Evolutionary conservation across 352 stramenopile genomes (phyloP), one percentile per base, ranked within the genome.

Genomic region (Phytophthora litchii): DNA sequence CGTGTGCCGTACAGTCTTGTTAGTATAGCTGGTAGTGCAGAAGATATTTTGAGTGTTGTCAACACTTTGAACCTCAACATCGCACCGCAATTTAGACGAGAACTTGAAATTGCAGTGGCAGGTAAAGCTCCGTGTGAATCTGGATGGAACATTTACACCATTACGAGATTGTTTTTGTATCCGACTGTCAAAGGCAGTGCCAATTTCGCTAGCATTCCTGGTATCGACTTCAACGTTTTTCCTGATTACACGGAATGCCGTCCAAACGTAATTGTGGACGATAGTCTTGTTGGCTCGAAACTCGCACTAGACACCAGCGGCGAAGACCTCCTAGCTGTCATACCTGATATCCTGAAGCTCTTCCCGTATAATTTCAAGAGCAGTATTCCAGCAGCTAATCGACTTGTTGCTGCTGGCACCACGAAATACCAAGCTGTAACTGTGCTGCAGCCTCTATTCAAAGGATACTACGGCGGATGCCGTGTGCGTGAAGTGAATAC

Each of bases 171-270:
- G 23, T 27, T 27, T 27, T 5, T 27, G 23, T 27, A 27, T 27
- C 23, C 23, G 23, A 27, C 23, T 27, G 23, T 27, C 23, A 27
- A 27, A 27, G 23, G 23, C 23, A 27, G 23, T 27, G 23, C 23
- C 23, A 27, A 64, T 11, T 69, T 64, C 36, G 45, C 53, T 8
- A 64, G 54, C n/a, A 69, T 69, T 42, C 54, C 60, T 17, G 60
- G 54, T 9, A 62, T 62, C n/a, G 60, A 69, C 19, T 64, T 60
- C 19, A 69, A 48, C 23, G 47, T 69, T 6, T 69, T 69, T 23
- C 60, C 60, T 10, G 60, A 69, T 41, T 64, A 69, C 54, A 69
- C 60, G 0, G 60, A 69, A 27, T 69, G 60, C 41, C 60, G 60
- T 10, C 44, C 46, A 3, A 38, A 50, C n/a, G 60, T 69, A 11